Conservation (phyloP, 805 yeast genomes). For the Schwanniomyces pseudopolymorphus region DNA sequence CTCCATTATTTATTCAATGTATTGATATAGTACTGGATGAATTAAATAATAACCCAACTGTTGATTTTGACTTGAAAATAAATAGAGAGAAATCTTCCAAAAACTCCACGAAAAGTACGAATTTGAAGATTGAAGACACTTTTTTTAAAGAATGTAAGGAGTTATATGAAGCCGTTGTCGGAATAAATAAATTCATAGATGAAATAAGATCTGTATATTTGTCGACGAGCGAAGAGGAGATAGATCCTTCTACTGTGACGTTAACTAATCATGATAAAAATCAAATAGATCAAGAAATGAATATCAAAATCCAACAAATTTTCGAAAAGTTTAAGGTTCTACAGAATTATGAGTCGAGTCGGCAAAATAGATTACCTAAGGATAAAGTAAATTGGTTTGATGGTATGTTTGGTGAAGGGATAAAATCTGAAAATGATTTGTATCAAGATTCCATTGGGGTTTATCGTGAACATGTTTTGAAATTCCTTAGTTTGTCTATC, state of each 20-base stretch:
- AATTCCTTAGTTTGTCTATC: conserved; percentile 46
- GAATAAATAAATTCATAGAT: conserved; percentile 29
- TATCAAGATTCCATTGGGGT: conserved; percentile 38
- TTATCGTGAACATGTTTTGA: conserved; percentile 50
- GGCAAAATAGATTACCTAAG: conserved; percentile 25
- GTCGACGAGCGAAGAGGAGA: conserved; percentile 16
- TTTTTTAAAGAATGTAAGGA: conserved; percentile 41
- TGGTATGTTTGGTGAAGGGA: conserved; percentile 25
- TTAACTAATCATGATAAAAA: conserved; percentile 52
- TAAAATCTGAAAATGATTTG: conserved; percentile 31
- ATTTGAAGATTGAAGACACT: conserved; percentile 30
- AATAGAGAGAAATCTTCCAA: conserved; percentile 2
- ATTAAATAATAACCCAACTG: conserved; percentile 10
- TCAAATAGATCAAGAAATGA: conserved; percentile 54
- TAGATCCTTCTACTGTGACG: conserved; percentile 5
- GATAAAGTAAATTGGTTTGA: conserved; percentile 16
- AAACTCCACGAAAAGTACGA: not conserved
- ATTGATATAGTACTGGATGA: conserved; percentile 43
- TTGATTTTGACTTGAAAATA: conserved; percentile 7
- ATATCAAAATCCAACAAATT: conserved; percentile 50
- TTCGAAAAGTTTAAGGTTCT: conserved; percentile 50
- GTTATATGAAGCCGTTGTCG: conserved; percentile 30
- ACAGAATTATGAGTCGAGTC: conserved; percentile 51
- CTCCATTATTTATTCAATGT: conserved; percentile 49
- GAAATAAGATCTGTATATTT: conserved; percentile 27